Base-by-base conservation (phyloP, 768 basidiomycete species). In the Tulasnella sp. region DNA sequence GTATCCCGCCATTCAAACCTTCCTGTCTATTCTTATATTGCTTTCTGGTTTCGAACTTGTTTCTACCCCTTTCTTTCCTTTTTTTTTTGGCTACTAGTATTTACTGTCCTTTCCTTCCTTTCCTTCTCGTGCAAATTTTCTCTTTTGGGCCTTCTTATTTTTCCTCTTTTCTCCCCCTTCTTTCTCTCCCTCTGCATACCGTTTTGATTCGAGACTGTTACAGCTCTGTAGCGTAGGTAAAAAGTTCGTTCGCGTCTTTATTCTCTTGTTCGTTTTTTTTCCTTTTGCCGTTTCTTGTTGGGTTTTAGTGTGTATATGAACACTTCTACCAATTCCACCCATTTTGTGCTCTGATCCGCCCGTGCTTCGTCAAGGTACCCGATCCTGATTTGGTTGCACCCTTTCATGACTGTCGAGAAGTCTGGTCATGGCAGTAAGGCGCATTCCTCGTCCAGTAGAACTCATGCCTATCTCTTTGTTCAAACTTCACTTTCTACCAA, bases 301-400 rank as follows among this genome's bases (percentile, higher is more conserved):
- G 54, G 54, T 54, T 54, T n/a, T n/a, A 54, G 54, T 54, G 54
- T 54, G 54, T 24, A 54, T 54, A 54, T 54, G 54, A 54, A 54
- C 54, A 24, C n/a, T 54, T 54, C 24, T 54, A 24, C 54, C 22
- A 54, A 54, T 54, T 54, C n/a, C 54, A 54, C n/a, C 54, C 4
- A n/a, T n/a, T 54, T 7, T 14, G 46, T 46, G 46, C 2, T 46
- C 16, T 46, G 46, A 46, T 46, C 46, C 46, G 46, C 16, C 37
- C 37, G 37, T 37, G 37, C 37, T 37, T 37, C 18, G 8, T 42
- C 7, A 1, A 46, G 46, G 18, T 14, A 46, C 46, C 46, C 46
- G 46, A 46, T 20, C 46, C 8, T 46, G 37, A 42, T 42, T 42
- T 42, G 9, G 42, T 8, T 14, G 4, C 42, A 9, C 12, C 42